Evolutionary conservation across 805 yeast species (phyloP), one percentile per base, ranked within the genome.

Genomic region (Saturnispora ahearnii): DNA sequence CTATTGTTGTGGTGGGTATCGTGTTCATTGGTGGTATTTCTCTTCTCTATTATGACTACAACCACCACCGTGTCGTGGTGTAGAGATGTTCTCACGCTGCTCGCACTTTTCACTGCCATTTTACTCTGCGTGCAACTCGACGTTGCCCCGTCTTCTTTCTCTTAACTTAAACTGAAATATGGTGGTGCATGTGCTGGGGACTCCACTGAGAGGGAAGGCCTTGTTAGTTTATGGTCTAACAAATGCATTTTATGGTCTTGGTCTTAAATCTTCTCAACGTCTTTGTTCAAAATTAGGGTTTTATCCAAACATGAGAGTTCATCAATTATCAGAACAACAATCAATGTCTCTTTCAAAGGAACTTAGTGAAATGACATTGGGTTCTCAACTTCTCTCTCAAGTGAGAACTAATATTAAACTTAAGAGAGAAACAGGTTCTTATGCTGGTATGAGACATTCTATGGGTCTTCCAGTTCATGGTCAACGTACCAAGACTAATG

Each of bases 281-380:
- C 73, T 93, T 48, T 89, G 96, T 64, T 82, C 97, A 37, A 87
- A 81, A 62, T 78, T 91, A 22, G 96, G 96, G 10, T 77, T 93
- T 52, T 91, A 90, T 62, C 98, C 98, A 43, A 73, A 77, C 63
- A 90, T 91, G 95, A 80, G 96, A 69, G 84, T 90, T 86, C 93
- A 87, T 64, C 96, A 93, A 67, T 76, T 93, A 36, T 73, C 84
- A 29, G 98, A 93, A 67, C 86, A 88, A 28, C 95, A 89, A 59
- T 75, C 89, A 42, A 76, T 91, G 78, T 79, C 85, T 33, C 73
- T 93, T 42, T 84, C 96, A 36, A 91, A 89, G 64, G 96, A 93
- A 64, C 73, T 93, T 45, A 79, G 95, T 1, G 84, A 80, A 38
- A 74, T 86, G 75, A 79, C 86, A 10, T 84, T 91, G 45, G 98